phyloP scores from a whole-genome alignment of 176 grass and related monocot genomes.

The Aegilops umbellulata region DNA sequence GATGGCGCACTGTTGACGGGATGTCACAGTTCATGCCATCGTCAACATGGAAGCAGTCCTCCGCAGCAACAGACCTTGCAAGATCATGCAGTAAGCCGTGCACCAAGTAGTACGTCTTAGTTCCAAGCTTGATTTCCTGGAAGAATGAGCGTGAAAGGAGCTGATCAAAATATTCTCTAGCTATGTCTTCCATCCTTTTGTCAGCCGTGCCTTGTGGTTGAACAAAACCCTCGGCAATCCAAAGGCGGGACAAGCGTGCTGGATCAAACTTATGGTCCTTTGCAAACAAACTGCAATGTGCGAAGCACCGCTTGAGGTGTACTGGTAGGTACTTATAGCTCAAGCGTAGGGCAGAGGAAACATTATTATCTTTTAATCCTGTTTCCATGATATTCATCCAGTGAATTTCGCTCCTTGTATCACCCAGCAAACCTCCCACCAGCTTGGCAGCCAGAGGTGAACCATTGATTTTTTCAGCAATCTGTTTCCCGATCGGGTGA shows the following conservation, averaged over 20 bases:
- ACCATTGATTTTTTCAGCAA: background rate
- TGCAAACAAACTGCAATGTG: conserved; percentile 10
- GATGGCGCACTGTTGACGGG: conserved; percentile 9
- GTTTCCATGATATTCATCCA: background rate
- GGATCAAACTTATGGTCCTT: background rate
- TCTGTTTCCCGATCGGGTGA: background rate
- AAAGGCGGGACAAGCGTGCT: background rate
- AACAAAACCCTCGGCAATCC: conserved; percentile 31
- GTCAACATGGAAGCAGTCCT: conserved; percentile 15
- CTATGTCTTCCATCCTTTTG: conserved; percentile 18
- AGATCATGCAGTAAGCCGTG: conserved; percentile 27
- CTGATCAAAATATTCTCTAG: conserved; percentile 24
- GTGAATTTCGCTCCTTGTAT: background rate
- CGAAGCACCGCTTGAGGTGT: conserved; percentile 12
- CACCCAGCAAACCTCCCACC: background rate
- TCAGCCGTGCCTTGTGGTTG: background rate
- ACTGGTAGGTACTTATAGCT: conserved; percentile 4
- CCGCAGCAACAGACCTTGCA: conserved; percentile 8
- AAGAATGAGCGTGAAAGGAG: conserved; percentile 17
- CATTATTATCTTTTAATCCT: background rate
- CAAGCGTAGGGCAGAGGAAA: background rate
- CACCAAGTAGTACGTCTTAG: background rate
- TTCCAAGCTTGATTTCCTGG: background rate
- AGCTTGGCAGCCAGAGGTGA: conserved; percentile 12
- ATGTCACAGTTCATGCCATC: background rate